Evolutionary conservation across 345 rosid species (phyloP).

Genomic region (Mercurialis annua): DNA sequence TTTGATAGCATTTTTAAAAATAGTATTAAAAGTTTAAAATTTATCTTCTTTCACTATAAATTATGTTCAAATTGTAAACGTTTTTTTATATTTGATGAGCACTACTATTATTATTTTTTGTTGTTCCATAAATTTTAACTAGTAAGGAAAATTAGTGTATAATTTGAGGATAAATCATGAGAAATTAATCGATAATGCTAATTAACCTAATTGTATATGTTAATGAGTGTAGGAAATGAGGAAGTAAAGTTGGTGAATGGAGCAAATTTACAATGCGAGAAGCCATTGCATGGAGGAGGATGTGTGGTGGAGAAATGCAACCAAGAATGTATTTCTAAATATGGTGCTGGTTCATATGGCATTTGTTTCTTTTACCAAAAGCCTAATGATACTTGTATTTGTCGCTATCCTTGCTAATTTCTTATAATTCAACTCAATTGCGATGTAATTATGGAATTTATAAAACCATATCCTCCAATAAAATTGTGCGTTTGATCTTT

Average conservation of each 20-base stretch:
- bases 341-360: neutral
- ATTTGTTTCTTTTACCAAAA: neutral
- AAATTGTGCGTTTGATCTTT: too few species aligned
- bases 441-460: too few species aligned
- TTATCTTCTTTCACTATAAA: too few species aligned
- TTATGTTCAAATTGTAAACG: too few species aligned
- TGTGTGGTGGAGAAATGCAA: neutral
- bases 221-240: neutral
- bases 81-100: too few species aligned
- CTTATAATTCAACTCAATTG: too few species aligned
- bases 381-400: slow-evolving; percentile 1
- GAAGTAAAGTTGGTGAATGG: neutral
- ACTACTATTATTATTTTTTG: too few species aligned
- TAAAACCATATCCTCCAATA: too few species aligned
- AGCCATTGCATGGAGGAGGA: neutral
- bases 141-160: too few species aligned
- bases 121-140: too few species aligned
- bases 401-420: neutral
- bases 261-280: neutral
- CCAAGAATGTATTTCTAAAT: neutral
- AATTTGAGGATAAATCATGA: too few species aligned
- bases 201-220: neutral
- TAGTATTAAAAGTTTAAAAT: neutral
- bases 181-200: too few species aligned
- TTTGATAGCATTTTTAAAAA: neutral